Base-by-base conservation (phyloP, 2,329 filamentous ascomycete species). In the Aureobasidium uvarum region DNA sequence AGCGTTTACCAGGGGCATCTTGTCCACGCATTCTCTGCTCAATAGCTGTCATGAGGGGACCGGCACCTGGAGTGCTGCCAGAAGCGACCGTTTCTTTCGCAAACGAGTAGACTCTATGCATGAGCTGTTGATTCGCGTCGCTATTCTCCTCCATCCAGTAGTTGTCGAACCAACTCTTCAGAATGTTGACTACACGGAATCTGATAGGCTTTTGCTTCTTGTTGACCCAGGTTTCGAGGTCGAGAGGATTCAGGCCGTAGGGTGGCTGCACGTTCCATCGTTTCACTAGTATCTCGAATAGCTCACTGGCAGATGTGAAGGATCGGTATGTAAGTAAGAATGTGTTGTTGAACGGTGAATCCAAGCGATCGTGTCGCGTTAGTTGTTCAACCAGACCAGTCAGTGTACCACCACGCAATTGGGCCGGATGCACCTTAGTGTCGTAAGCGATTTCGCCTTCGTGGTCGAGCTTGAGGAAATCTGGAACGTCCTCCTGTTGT, bases 91-190 rank as follows among this genome's bases (percentile, higher is more conserved):
- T 92, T 71, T 96, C 92, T 71, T 90, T 90, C 2, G 93, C 94
- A 76, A 99, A 99, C 33, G 87, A 87, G 78, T 93, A 92, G 11
- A 98, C 92, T 69, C 93, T 88, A 67, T 92, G 88, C 69, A 99
- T 91, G 46, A 99, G 83, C 70, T 92, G 86, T 75, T 87, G 91
- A 52, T 89, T 96, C 55, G 91, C 88, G 60, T 94, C 90, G 73
- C 88, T 93, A 68, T 89, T 88, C 56, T 92, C 90, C 75, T 99
- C 95, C 92, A 98, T 97, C 95, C 95, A 99, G 77, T 95, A 98
- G 71, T 90, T 93, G 74, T 98, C 95, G 71, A 99, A 95, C 95
- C 95, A 99, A 77, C 87, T 96, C 83, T 98, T 98, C 55, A 99
- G 81, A 69, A 97, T 98, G 73, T 98, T 99, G 69, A 99, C 92